Base-by-base conservation (phyloP, 768 basidiomycete species). In the Tricholoma sp. region DNA sequence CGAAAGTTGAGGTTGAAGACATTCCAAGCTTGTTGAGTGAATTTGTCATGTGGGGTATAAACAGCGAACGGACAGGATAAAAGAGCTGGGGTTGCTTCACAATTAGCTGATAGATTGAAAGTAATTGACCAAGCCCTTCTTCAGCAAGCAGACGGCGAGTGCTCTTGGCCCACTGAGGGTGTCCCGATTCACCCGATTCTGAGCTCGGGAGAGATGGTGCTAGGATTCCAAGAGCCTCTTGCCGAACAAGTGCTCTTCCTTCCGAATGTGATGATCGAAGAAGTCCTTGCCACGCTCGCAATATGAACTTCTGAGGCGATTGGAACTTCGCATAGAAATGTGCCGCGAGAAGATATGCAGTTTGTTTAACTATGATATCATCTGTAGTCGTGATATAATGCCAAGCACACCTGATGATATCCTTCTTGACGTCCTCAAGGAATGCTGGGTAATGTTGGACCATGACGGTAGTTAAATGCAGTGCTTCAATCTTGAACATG, bases 341-440 rank as follows among this genome's bases (percentile, higher is more conserved):
- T 37, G 97, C 93, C 32, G 91, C 85, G 5, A 98, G 80, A 34
- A 97, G 82, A 68, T 94, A 94, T 0, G 93, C 89, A 8, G 91
- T 91, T 69, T 98, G 92, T 70, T 93, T 95, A 65, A 97, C 91
- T 18, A 94, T 85, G 5, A 88, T 81, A 68, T 98, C 97, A 41
- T 96, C 92, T 55, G 78, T 86, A 52, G 66, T 66, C 5, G 80
- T 81, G 62, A 95, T 90, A 64, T 87, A 91, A 64, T 87, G 82
- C 94, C 94, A 98, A 18, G 93, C 91, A 57, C 89, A 89, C 69
- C 89, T 91, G 74, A 98, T 94, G 62, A 98, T 85, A 58, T 95
- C 91, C 69, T 94, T 98, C 71, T 89, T 84, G 35, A 82, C 83
- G 46, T 92, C 88, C 57, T 83, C 84, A 43, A 97, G 77, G n/a